These are phyloP conservation scores for Apostasia shenzhenica DNA, from an alignment of 106 monocot genomes.

Conservation along the genomic window DNA sequence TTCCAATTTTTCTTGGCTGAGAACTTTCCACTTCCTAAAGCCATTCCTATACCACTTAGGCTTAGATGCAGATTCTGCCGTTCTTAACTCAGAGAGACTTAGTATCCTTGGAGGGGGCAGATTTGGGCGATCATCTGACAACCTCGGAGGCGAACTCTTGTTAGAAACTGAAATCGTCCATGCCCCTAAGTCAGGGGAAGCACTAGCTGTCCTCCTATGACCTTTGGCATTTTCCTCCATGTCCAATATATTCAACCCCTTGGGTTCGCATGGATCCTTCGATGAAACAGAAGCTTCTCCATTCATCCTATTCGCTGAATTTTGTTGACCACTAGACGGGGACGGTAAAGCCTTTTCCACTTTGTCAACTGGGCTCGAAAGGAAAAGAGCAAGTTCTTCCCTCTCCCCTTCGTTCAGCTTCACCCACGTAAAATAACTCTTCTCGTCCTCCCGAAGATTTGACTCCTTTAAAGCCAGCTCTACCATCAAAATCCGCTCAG, in stretches of 20 bases:
- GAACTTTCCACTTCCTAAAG: slow-evolving; percentile 56
- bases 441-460: slow-evolving; percentile 12
- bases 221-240: slow-evolving; percentile 17
- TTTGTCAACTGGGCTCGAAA: slow-evolving; percentile 9
- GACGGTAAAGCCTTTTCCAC: background rate
- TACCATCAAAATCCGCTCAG: slow-evolving; percentile 24
- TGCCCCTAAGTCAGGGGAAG: slow-evolving; percentile 28
- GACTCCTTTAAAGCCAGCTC: slow-evolving; percentile 41
- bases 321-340: background rate
- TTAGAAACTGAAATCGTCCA: slow-evolving; percentile 37
- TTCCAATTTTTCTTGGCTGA: slow-evolving; percentile 18
- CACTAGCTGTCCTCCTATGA: slow-evolving; percentile 56
- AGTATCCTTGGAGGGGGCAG: slow-evolving; percentile 25
- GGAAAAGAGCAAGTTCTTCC: slow-evolving; percentile 45
- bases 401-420: slow-evolving; percentile 33
- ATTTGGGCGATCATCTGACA: slow-evolving; percentile 16
- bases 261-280: background rate
- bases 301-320: background rate
- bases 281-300: slow-evolving; percentile 3
- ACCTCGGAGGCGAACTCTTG: slow-evolving; percentile 13
- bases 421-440: slow-evolving; percentile 19
- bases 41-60: slow-evolving; percentile 43
- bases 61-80: slow-evolving; percentile 36
- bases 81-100: slow-evolving; percentile 39
- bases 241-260: background rate